Base-by-base conservation (phyloP, 2,329 filamentous ascomycete genomes). In the Capronia coronata region DNA sequence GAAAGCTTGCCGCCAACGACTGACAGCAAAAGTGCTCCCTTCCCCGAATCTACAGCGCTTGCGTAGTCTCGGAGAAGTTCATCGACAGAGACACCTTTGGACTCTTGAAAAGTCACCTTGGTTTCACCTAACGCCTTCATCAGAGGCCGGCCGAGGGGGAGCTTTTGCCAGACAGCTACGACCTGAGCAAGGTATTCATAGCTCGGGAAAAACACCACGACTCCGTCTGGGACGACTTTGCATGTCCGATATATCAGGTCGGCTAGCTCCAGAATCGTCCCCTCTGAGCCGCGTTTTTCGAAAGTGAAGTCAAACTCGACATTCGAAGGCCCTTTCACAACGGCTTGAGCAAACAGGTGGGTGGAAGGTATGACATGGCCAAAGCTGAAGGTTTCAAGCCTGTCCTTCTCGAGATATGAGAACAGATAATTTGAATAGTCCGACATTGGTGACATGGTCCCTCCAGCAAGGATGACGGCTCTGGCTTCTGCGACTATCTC, bases 401-500 rank as follows among this genome's bases (percentile, higher is more conserved):
- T 80, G 0, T 72, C 67, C 0, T 75, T 59, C 0, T 78, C 64
- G 0, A 95, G 67, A 42, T 86, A 84, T 0, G 91, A 86, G 55
- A 98, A 93, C 0, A 98, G 75, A 61, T 96, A 87, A 2, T 84
- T 77, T 29, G 78, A 82, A 67, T 95, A 98, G 68, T 97, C 93
- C 19, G 84, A 79, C 72, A 97, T 94, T 67, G 93, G 93, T 2
- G 93, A 94, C 93, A 98, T 97, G 21, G 93, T 98, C 18, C 93
- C 93, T 50, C 93, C 93, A 0, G 90, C 93, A 2, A 98, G 73
- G 35, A 98, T 84, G 2, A 98, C 86, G 1, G 91, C 87, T 50
- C 89, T 78, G 0, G 93, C 88, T 54, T 86, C 82, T 23, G 87
- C 82, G 1, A 91, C 87, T 44, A 97, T 85, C 9, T 90, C 86